Conservation (phyloP, 139 green algal species). For the Picochlorum sp. region DNA sequence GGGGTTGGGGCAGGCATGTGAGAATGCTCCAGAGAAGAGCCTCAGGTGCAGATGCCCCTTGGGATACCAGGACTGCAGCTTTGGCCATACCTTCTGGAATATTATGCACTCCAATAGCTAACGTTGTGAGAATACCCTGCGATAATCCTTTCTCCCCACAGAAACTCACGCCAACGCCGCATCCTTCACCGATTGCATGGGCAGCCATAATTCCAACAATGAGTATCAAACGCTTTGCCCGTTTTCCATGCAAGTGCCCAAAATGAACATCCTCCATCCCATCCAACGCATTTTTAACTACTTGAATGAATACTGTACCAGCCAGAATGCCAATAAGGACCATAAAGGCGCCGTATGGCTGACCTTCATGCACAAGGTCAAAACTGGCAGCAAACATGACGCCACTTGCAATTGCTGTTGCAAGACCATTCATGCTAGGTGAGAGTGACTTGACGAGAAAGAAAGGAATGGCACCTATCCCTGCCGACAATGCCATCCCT, state of each 20-base stretch:
- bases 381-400: slow-evolving; percentile 96
- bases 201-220: slow-evolving; percentile 95
- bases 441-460: slow-evolving; percentile 54
- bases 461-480: slow-evolving; percentile 67
- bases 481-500: slow-evolving; percentile 48
- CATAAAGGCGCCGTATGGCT: slow-evolving; percentile 52
- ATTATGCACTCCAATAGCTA: slow-evolving; percentile 97
- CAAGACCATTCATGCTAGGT: slow-evolving; percentile 49
- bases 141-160: slow-evolving; percentile 68
- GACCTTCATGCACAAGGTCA: slow-evolving; percentile 85
- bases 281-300: slow-evolving; percentile 46
- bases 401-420: slow-evolving; percentile 86
- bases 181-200: slow-evolving; percentile 91
- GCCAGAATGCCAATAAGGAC: slow-evolving; percentile 62
- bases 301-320: slow-evolving; percentile 68
- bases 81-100: slow-evolving; percentile 94
- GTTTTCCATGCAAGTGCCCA: slow-evolving; percentile 63
- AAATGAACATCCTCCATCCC: slow-evolving; percentile 59
- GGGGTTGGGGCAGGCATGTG: slow-evolving; percentile 74
- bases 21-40: slow-evolving; percentile 76
- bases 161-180: slow-evolving; percentile 87
- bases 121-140: slow-evolving; percentile 81
- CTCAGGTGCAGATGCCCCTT: slow-evolving; percentile 57
- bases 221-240: slow-evolving; percentile 69
- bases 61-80: slow-evolving; percentile 78